Percentiles rank a stretch among this genome's conserved stretches.
Evolutionary conservation across 768 basidiomycete genomes (phyloP).

Genomic region (Pleurotus citrinopileatus): DNA sequence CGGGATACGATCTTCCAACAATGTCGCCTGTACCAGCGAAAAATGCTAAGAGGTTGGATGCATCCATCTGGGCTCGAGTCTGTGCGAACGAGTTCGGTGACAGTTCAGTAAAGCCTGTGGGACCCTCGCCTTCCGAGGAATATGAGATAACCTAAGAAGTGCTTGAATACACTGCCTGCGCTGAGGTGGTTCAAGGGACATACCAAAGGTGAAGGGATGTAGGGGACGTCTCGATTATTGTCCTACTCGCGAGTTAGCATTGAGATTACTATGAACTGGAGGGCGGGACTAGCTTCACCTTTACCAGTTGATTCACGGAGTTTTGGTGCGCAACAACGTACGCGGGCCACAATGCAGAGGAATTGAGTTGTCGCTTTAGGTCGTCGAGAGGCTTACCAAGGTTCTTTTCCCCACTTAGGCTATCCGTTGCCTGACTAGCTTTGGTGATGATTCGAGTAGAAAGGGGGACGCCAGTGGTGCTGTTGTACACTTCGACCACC

Average conservation of each 20-base stretch:
- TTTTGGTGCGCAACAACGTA: conserved; percentile 33
- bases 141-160: conserved; percentile 33
- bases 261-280: neutral
- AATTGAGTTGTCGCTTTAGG: conserved; percentile 25
- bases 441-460: conserved; percentile 29
- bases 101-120: conserved; percentile 35
- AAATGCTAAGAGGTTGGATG: conserved; percentile 38
- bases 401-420: conserved; percentile 20
- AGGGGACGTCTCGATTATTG: conserved; percentile 34
- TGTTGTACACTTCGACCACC: conserved; percentile 14
- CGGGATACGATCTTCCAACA: conserved; percentile 34
- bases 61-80: conserved; percentile 32
- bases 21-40: conserved; percentile 34
- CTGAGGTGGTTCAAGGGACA: conserved; percentile 8
- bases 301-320: conserved; percentile 34
- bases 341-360: conserved; percentile 22
- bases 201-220: conserved; percentile 41
- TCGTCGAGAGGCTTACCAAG: conserved; percentile 18
- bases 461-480: conserved; percentile 26
- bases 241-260: conserved; percentile 23
- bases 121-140: conserved; percentile 30
- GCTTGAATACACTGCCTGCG: too few species aligned
- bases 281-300: conserved; percentile 17
- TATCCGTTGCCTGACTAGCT: conserved; percentile 22
- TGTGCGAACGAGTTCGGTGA: conserved; percentile 27